A percentile compares a stretch with the other conserved stretches of the same genome.
phyloP scores from a whole-genome alignment of 805 yeast genomes.

The Saccharomycodes ludwigii region DNA sequence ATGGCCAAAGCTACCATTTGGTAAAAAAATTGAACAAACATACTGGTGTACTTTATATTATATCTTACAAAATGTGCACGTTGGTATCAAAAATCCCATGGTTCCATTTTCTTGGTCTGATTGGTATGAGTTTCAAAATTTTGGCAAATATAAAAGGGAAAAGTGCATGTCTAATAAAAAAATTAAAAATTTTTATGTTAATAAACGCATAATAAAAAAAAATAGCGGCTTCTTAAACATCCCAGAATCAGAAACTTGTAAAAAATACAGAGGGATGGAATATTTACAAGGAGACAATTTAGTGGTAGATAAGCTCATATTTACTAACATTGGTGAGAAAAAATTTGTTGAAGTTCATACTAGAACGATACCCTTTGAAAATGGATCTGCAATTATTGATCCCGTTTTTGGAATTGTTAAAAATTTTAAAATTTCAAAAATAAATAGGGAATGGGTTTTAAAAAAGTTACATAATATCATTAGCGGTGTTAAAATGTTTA shows the following conservation, averaged over 20 bases:
- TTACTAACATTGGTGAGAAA: too few species aligned
- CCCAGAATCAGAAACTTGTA: not conserved
- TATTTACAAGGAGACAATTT: not conserved
- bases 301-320: conserved; percentile 1
- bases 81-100: conserved; percentile 4
- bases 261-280: not conserved
- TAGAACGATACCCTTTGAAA: too few species aligned
- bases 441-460: not conserved
- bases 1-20: too few species aligned
- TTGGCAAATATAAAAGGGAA: not conserved
- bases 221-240: not conserved
- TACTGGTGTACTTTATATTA: too few species aligned
- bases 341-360: too few species aligned
- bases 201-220: too few species aligned
- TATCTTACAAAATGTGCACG: too few species aligned
- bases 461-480: too few species aligned
- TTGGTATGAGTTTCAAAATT: conserved; percentile 5
- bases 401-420: conserved; percentile 1
- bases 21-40: too few species aligned
- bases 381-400: conserved; percentile 4
- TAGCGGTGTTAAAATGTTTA: too few species aligned
- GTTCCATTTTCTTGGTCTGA: conserved; percentile 8
- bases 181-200: not conserved
- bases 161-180: not conserved
- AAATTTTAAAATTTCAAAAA: not conserved